Conservation (phyloP, 2,329 filamentous ascomycete species). For the Acrocalymma vagum region DNA sequence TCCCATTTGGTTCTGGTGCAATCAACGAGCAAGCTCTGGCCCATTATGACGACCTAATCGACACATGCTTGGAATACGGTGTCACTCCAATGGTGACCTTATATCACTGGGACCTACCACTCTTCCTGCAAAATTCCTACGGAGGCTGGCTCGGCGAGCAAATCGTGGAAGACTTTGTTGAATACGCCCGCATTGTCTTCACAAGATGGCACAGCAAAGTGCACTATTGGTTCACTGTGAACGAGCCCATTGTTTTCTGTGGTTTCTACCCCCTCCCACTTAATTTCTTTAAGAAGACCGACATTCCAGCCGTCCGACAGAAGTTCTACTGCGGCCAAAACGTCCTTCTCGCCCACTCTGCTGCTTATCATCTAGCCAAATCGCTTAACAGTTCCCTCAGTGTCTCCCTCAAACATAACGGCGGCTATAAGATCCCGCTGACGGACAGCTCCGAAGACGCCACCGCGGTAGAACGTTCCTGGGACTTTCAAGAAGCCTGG, state of each 20-base stretch:
- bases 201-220: constrained; percentile 49
- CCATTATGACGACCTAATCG: constrained; percentile 60
- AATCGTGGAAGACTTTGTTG: constrained; percentile 47
- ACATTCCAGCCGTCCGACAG: constrained; percentile 44
- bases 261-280: constrained; percentile 37
- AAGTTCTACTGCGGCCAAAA: constrained; percentile 46
- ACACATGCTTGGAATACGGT: constrained; percentile 52
- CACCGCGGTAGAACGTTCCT: constrained; percentile 41
- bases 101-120: constrained; percentile 53
- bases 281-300: constrained; percentile 47
- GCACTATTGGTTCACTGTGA: constrained; percentile 52
- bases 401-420: constrained; percentile 49
- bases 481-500: constrained; percentile 51
- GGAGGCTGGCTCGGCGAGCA: constrained; percentile 46
- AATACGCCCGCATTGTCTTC: constrained; percentile 51
- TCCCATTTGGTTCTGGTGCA: constrained; percentile 56
- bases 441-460: constrained; percentile 46
- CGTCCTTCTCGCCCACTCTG: constrained; percentile 47
- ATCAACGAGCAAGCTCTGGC: constrained; percentile 57
- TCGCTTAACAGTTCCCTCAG: constrained; percentile 48
- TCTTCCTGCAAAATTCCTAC: constrained; percentile 45
- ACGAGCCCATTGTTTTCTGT: constrained; percentile 50
- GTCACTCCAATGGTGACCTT: constrained; percentile 57
- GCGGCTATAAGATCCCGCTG: constrained; percentile 46
- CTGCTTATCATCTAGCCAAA: constrained; percentile 53